These are phyloP conservation scores for Colletotrichum orbiculare DNA, from an alignment of 2,329 filamentous ascomycete genomes.

Conservation along the genomic window DNA sequence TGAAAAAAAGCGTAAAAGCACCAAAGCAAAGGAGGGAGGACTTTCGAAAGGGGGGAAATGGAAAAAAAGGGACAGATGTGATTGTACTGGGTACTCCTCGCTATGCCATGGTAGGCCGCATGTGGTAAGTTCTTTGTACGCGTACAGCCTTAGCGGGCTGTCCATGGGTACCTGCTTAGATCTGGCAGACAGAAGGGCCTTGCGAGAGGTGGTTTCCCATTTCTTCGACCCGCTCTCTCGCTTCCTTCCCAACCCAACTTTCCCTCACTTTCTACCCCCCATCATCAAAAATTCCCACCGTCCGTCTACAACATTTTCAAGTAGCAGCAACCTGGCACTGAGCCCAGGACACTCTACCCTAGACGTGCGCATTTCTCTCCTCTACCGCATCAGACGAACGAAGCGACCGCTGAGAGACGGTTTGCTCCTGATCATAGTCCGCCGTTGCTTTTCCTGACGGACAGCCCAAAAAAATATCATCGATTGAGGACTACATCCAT, in stretches of 20 bases:
- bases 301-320: conserved; percentile 33
- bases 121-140: conserved; percentile 24
- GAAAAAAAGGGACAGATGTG: background rate
- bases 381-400: conserved; percentile 18
- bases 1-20: no score
- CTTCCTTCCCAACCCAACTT: conserved; percentile 29
- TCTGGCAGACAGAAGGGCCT: conserved; percentile 6
- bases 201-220: conserved; percentile 19
- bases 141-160: conserved; percentile 14
- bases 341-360: conserved; percentile 8
- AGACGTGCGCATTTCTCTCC: conserved; percentile 15
- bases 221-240: conserved; percentile 36
- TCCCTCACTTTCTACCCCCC: conserved; percentile 26
- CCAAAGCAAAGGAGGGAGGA: no score
- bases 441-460: conserved; percentile 23
- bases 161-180: conserved; percentile 13
- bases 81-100: conserved; percentile 14
- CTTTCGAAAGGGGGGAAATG: background rate
- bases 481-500: conserved; percentile 18
- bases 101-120: background rate
- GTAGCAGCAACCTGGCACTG: conserved; percentile 22
- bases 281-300: conserved; percentile 36
- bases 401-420: conserved; percentile 17
- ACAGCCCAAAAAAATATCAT: conserved; percentile 19
- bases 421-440: background rate